Evolutionary conservation across 148 eudicot genomes (phyloP), one percentile per base, ranked within the genome.

Genomic region (Heliosperma pusillum): DNA sequence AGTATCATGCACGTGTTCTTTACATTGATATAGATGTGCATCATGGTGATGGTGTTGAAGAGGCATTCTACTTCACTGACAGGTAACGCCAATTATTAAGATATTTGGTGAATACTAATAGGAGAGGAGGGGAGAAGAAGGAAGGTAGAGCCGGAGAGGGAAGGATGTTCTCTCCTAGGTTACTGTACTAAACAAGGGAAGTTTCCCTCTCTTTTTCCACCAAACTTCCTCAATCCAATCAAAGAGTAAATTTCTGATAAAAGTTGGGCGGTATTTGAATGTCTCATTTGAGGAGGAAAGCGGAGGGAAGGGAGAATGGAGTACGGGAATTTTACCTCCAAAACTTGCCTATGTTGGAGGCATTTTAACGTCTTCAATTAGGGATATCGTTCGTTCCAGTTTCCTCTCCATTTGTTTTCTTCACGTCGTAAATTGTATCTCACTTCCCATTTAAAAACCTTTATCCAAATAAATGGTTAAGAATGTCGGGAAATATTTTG

Each of bases 11-110:
- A 2, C 93, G 99, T 71, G 99, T 95, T 66, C 87, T 95, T 60
- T 95, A 95, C 81, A 92, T 95, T 80, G 99, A 95, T 84, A 95
- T 95, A 76, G 99, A 95, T 78, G 99, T 95, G 45, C 99, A 95
- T 80, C 99, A 95, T 78, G 99, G 97, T 70, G 99, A 95, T 87
- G 99, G 99, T 81, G 99, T 95, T 72, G 99, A 95, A 88, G 99
- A 95, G 84, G 99, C 99, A 80, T 95, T 95, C 84, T 95, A 90
- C 83, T 90, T 89, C 80, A 92, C 99, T 42, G 97, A 95, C 78
- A 92, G 99, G 99, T 92, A 77, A 30, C 55, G 17, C 27, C 4
- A 65, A 24, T 53, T 66, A 17, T 12, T 59, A 24, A 3, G 10
- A 9, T 21, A 59, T 9, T 8, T 64, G 22, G 10, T 0, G 17